Evolutionary conservation across 2,329 filamentous ascomycete species (phyloP), one percentile per base, ranked within the genome.

Genomic region (Akanthomyces lecanii): DNA sequence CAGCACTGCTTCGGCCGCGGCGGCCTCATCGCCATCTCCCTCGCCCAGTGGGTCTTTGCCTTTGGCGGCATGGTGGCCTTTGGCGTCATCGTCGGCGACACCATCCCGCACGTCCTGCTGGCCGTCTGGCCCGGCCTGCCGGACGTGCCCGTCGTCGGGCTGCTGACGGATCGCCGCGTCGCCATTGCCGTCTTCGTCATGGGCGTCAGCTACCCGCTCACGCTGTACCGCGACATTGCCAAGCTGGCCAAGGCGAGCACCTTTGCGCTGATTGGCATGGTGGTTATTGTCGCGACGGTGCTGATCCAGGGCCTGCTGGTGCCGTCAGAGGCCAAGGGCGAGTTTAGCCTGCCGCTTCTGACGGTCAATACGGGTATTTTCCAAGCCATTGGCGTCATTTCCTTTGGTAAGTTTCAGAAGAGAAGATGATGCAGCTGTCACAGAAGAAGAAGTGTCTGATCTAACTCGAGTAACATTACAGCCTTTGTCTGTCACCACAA

Each of bases 21-120:
- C 21, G 95, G 95, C 0, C 81, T 99, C 62, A 86, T 99, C 67
- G 94, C 95, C 64, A 97, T 99, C 68, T 83, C 80, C 65, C 67
- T 98, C 65, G 95, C 95, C 56, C 95, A 99, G 79, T 99, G 94
- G 94, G 89, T 92, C 33, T 99, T 99, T 82, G 95, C 95, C 3
- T 99, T 98, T 79, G 95, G 95, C 63, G 95, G 95, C 67, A 99
- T 99, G 95, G 87, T 99, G 62, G 95, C 95, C 16, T 99, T 98
- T 75, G 95, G 93, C 68, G 92, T 99, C 71, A 97, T 99, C 71
- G 90, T 99, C 11, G 95, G 95, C 64, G 95, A 99, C 75, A 93
- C 91, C 0, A 97, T 99, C 72, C 95, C 95, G 4, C 91, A 93
- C 74, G 95, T 99, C 54, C 75, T 98, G 70, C 78, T 82, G 54